Base-by-base conservation (phyloP, 2,329 filamentous ascomycete species). In the Knoxdaviesia capensis region DNA sequence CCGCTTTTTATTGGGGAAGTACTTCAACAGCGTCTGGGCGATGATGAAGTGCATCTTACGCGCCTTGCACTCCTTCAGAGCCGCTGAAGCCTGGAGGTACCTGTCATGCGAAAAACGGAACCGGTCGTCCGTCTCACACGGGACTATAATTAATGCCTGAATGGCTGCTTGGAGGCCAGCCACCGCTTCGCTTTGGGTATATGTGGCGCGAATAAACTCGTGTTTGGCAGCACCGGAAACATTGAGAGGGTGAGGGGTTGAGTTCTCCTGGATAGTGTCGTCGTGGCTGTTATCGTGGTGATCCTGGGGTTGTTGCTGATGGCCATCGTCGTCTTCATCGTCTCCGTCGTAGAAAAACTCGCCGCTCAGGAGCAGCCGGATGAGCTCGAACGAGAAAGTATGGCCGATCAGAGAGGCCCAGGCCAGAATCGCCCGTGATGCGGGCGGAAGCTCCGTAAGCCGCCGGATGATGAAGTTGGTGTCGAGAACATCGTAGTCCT, bases 11-110 rank as follows among this genome's bases (percentile, higher is more conserved):
- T 69, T 58, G 6, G 63, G 54, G 46, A 71, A 74, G 50, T 86
- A 78, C 49, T 81, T 80, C 56, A 87, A 73, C 48, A 94, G 72
- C 0, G 79, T 80, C 53, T 84, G 78, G 0, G 83, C 80, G 51
- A 94, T 84, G 38, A 86, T 75, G 51, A 87, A 94, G 57, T 94
- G 86, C 87, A 94, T 94, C 50, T 81, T 80, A 20, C 71, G 64
- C 28, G 71, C 62, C 43, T 80, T 75, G 52, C 73, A 76, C 53
- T 87, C 77, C 47, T 71, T 74, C 41, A 94, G 62, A 5, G 72
- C 69, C 9, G 71, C 65, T 5, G 84, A 77, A 10, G 83, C 84
- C 53, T 81, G 76, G 41, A 86, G 69, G 52, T 92, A 92, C 41
- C 87, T 74, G 56, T 94, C 87, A 56, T 94, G 87, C 33, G 79